A percentile compares a stretch with the other conserved stretches of the same genome.
Conservation (phyloP, 2,329 filamentous ascomycete species). For the Amylocarpus encephaloides region DNA sequence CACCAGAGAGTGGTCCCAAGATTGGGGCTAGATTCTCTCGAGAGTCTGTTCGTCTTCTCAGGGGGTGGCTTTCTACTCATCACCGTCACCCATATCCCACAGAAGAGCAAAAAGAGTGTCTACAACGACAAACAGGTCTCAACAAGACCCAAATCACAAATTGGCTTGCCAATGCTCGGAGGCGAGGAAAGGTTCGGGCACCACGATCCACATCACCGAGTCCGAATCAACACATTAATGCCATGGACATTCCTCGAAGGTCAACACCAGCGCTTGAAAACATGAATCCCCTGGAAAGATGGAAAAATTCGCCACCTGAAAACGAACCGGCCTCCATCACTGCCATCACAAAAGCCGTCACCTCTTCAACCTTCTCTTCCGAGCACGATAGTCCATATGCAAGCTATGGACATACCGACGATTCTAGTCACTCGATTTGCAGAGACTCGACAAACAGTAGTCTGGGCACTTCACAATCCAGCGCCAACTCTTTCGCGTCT, state of each 20-base stretch:
- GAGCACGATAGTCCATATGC: slow-evolving; percentile 49
- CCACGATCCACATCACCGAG: slow-evolving; percentile 64
- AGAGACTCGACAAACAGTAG: slow-evolving; percentile 56
- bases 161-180: slow-evolving; percentile 85
- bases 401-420: slow-evolving; percentile 52
- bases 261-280: slow-evolving; percentile 47
- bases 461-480: slow-evolving; percentile 55
- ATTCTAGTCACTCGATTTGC: slow-evolving; percentile 51
- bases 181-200: slow-evolving; percentile 69
- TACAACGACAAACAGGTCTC: slow-evolving; percentile 73
- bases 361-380: slow-evolving; percentile 45
- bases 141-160: slow-evolving; percentile 81
- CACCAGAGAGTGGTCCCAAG: slow-evolving; percentile 42
- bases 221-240: slow-evolving; percentile 51
- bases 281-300: slow-evolving; percentile 61
- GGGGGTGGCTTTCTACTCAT: slow-evolving; percentile 78
- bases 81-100: slow-evolving; percentile 80
- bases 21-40: slow-evolving; percentile 71
- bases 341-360: slow-evolving; percentile 57
- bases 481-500: slow-evolving; percentile 51
- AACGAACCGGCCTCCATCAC: slow-evolving; percentile 60
- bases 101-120: slow-evolving; percentile 75
- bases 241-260: slow-evolving; percentile 67
- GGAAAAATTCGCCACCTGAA: slow-evolving; percentile 63
- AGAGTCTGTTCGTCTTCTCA: slow-evolving; percentile 72